Evolutionary conservation across 805 yeast genomes (phyloP).

Genomic region (Candida khao-thaluensis): DNA sequence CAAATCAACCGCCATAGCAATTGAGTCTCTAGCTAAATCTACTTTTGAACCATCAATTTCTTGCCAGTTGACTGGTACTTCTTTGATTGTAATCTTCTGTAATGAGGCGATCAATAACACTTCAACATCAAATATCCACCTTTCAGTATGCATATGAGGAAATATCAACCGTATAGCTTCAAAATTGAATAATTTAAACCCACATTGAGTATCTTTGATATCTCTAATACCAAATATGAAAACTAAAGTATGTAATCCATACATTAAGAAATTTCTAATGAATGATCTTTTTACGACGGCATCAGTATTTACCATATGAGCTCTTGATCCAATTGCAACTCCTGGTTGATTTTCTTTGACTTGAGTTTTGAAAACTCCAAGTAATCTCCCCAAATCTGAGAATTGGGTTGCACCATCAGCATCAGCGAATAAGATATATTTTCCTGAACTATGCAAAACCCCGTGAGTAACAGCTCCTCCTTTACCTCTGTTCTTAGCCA

Average conservation of each 20-base stretch:
- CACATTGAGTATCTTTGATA: conserved; percentile 94
- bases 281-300: conserved; percentile 94
- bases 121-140: conserved; percentile 99
- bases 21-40: conserved; percentile 85
- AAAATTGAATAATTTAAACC: conserved; percentile 87
- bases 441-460: conserved; percentile 69
- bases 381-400: conserved; percentile 58
- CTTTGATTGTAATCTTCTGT: conserved; percentile 64
- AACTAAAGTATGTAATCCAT: conserved; percentile 83
- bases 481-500: conserved; percentile 82
- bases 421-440: conserved; percentile 82
- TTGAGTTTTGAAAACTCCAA: conserved; percentile 49
- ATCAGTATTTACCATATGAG: conserved; percentile 94
- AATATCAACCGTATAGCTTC: conserved; percentile 64
- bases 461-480: conserved; percentile 93
- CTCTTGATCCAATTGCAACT: conserved; percentile 87
- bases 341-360: conserved; percentile 54
- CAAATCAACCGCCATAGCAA: conserved; percentile 91
- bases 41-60: conserved; percentile 95
- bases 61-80: conserved; percentile 92
- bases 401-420: conserved; percentile 96
- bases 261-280: conserved; percentile 87
- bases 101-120: conserved; percentile 75
- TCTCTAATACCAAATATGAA: conserved; percentile 84
- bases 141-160: conserved; percentile 92